A percentile compares a stretch with the other conserved stretches of the same genome.
phyloP scores from a whole-genome alignment of 208 protist genomes.

The Crithidia sp. region DNA sequence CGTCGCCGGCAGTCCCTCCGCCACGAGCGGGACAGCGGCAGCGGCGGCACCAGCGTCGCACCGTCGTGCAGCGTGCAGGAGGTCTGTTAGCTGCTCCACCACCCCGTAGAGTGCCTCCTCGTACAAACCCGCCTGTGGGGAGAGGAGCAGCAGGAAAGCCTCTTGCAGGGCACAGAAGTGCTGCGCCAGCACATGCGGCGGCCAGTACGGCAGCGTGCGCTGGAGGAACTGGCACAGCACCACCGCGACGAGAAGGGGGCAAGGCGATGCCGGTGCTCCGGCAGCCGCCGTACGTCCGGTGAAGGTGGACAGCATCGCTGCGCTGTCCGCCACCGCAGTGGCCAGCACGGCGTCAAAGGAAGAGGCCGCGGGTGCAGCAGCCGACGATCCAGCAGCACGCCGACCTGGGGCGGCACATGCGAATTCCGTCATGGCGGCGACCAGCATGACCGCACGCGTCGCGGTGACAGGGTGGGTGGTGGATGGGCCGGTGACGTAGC shows the following conservation, averaged over 20 bases:
- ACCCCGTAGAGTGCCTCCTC: conserved; percentile 25
- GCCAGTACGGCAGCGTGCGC: conserved; percentile 21
- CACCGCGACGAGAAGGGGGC: conserved; percentile 42
- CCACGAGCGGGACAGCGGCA: neutral
- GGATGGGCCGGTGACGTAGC: conserved; percentile 27
- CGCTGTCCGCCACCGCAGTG: conserved; percentile 11
- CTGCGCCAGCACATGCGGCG: conserved; percentile 15
- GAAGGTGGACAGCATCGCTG: conserved; percentile 8
- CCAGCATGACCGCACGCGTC: conserved; percentile 51
- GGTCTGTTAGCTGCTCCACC: conserved; percentile 27
- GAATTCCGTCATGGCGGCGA: conserved; percentile 37
- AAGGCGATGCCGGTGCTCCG: conserved; percentile 17
- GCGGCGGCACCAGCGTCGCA: neutral
- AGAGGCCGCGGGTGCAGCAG: neutral
- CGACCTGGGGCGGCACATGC: conserved; percentile 14
- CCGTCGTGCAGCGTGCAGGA: conserved; percentile 12
- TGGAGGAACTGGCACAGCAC: conserved; percentile 31
- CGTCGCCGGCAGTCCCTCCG: conserved; percentile 11
- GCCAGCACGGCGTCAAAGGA: conserved; percentile 10
- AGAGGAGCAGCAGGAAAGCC: conserved; percentile 25
- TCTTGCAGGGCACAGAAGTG: conserved; percentile 17
- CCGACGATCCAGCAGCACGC: too few species aligned
- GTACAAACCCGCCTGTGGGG: conserved; percentile 15
- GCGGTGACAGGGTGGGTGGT: conserved; percentile 32
- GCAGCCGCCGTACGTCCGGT: conserved; percentile 1